phyloP scores from a whole-genome alignment of 2,329 filamentous ascomycete genomes.

The Chalaropsis thielavioides region DNA sequence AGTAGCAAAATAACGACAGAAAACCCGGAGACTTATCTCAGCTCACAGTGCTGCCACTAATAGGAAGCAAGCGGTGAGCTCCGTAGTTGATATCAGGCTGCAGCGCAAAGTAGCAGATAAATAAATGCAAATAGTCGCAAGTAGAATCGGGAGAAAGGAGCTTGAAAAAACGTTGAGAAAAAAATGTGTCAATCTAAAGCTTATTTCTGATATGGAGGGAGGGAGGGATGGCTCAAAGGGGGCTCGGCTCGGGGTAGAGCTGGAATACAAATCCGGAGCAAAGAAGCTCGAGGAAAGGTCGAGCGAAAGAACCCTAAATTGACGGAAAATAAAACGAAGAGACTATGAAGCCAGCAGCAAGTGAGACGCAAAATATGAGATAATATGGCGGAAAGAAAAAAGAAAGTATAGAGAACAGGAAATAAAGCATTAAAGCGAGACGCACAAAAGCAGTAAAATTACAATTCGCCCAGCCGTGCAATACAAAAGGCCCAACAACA shows the following conservation, averaged over 20 bases:
- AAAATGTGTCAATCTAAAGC: too few relatives aligned
- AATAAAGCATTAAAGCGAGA: neutral
- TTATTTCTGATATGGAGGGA: too few relatives aligned
- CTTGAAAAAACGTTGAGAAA: neutral
- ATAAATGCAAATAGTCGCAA: neutral
- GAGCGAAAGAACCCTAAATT: neutral
- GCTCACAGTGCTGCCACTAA: neutral
- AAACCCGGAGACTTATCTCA: neutral
- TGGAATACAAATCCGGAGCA: neutral
- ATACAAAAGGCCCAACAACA: slow-evolving; percentile 3
- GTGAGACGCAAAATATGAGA: neutral
- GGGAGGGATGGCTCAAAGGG: too few relatives aligned
- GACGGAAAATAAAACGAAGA: neutral
- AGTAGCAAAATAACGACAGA: neutral
- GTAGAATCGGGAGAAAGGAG: neutral
- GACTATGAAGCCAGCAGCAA: neutral
- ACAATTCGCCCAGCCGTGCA: neutral
- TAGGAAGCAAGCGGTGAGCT: neutral
- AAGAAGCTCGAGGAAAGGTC: neutral
- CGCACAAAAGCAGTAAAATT: neutral
- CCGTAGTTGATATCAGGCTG: neutral
- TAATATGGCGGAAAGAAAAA: slow-evolving; percentile 13
- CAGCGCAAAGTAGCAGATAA: neutral
- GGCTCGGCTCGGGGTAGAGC: neutral
- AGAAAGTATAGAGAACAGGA: neutral